These are phyloP conservation scores for Neopestalotiopsis clavispora DNA, from an alignment of 2,329 filamentous ascomycete species.

Conservation along the genomic window DNA sequence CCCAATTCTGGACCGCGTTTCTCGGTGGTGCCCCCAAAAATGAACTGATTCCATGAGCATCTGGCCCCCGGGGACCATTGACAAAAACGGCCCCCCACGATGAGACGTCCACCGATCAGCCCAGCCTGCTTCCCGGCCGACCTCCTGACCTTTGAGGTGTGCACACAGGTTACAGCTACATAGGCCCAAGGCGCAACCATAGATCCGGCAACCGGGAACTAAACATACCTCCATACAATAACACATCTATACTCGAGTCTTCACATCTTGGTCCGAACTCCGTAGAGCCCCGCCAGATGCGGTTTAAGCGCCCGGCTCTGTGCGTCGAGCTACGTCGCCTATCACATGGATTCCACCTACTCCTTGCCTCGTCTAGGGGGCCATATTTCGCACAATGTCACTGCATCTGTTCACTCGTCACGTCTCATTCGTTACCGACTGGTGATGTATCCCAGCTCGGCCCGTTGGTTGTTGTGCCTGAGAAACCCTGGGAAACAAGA, in stretches of 20 bases:
- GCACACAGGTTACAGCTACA: not conserved
- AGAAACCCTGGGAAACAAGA: not conserved
- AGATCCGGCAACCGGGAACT: not conserved
- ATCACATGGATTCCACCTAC: not conserved
- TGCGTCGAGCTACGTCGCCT: not conserved
- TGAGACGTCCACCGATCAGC: not conserved
- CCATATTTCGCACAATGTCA: not conserved
- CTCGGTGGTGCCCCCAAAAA: not conserved
- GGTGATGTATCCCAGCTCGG: not conserved
- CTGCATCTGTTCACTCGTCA: not conserved
- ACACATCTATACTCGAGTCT: not conserved
- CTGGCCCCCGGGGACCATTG: not conserved
- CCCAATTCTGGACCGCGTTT: not conserved
- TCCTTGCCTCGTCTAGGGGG: not conserved
- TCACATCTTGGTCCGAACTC: not conserved
- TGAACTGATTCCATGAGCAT: not conserved
- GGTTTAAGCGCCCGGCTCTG: not conserved
- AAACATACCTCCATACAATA: not conserved
- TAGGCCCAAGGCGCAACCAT: not conserved
- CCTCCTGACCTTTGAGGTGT: not conserved
- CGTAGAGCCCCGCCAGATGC: not conserved
- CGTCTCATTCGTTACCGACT: slow-evolving; percentile 15
- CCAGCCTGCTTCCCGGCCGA: not conserved
- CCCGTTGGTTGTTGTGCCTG: slow-evolving; percentile 2
- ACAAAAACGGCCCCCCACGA: not conserved